Base-by-base conservation (phyloP, 2,329 filamentous ascomycete species). In the Gnomoniopsis smithogilvyi region DNA sequence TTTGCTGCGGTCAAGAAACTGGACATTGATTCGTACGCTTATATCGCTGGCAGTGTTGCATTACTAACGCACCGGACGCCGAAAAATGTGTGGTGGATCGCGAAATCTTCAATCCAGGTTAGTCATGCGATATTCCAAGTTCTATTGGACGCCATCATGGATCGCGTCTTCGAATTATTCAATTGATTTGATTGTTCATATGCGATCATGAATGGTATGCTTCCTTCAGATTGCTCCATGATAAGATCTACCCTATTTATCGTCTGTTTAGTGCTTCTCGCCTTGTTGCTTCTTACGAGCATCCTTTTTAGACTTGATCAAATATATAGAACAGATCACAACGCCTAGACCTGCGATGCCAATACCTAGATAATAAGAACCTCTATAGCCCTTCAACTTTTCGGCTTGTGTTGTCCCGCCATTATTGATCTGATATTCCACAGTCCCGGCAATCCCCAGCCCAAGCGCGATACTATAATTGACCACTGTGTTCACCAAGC, bases 401-500 rank as follows among this genome's bases (percentile, higher is more conserved):
- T 64, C 62, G 1, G 12, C 50, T 7, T 57, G 26, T 3, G 64
- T 65, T 21, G 15, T n/a, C 8, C 64, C 64, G 15, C 65, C 64
- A 19, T 62, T 54, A 47, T 65, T 64, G 47, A 79, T 71, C 34
- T 80, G 69, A 2, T 70, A 68, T 63, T 83, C 79, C 8, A 84
- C 76, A 0, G 79, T 83, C 0, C 80, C 81, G 0, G 80, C 81
- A 56, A 85, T 76, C 0, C 81, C 82, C 6, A 85, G 70, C 1
- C 77, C 78, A 14, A 84, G 67, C 1, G 77, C 78, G 41, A 84
- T 83, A 60, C 74, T 78, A 64, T 85, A 85, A 66, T 85, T 84
- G 51, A 85, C 77, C 30, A 82, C 70, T 0, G 81, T 84, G 60
- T 76, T 81, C 56, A 85, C 77, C 12, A 85, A 64, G 17, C 74